A percentile compares a stretch with the other conserved stretches of the same genome.
Conservation (phyloP, 2,329 filamentous ascomycete species). For the Metarhizium humberi region DNA sequence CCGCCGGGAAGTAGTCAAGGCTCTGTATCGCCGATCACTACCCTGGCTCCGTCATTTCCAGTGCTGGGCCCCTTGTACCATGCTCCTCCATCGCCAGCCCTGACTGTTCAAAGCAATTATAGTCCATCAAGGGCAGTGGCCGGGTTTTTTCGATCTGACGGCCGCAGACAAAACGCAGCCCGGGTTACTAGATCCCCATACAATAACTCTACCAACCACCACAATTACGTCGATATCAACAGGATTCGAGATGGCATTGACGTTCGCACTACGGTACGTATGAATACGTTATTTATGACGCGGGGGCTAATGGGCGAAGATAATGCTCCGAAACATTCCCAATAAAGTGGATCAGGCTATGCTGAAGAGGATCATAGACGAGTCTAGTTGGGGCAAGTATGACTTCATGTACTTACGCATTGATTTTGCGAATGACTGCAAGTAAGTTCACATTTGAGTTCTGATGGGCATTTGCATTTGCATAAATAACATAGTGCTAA, state of each 20-base stretch:
- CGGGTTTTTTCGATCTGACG: slow-evolving; percentile 24
- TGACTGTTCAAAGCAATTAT: slow-evolving; percentile 27
- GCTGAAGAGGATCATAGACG: slow-evolving; percentile 71
- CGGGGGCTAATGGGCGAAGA: slow-evolving; percentile 34
- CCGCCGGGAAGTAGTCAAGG: slow-evolving; percentile 8
- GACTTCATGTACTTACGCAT: slow-evolving; percentile 96
- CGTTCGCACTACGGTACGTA: slow-evolving; percentile 65
- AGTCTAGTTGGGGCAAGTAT: slow-evolving; percentile 71
- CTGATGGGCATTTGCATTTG: slow-evolving; percentile 1
- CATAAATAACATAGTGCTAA: neutral
- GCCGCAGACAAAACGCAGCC: slow-evolving; percentile 40
- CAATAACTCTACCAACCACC: slow-evolving; percentile 39
- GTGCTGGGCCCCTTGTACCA: slow-evolving; percentile 20
- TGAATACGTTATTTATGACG: neutral
- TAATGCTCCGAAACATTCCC: slow-evolving; percentile 93
- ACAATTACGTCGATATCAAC: slow-evolving; percentile 53
- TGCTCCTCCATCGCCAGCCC: slow-evolving; percentile 23
- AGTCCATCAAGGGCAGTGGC: slow-evolving; percentile 29
- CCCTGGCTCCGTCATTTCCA: slow-evolving; percentile 22
- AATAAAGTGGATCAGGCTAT: slow-evolving; percentile 75
- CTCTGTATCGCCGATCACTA: slow-evolving; percentile 15
- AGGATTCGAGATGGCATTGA: slow-evolving; percentile 58
- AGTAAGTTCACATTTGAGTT: slow-evolving; percentile 41
- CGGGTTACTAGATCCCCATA: slow-evolving; percentile 36
- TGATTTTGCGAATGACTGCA: slow-evolving; percentile 76